Base-by-base conservation (phyloP, 1,284 basidiomycete species). In the Tremellales sp. region DNA sequence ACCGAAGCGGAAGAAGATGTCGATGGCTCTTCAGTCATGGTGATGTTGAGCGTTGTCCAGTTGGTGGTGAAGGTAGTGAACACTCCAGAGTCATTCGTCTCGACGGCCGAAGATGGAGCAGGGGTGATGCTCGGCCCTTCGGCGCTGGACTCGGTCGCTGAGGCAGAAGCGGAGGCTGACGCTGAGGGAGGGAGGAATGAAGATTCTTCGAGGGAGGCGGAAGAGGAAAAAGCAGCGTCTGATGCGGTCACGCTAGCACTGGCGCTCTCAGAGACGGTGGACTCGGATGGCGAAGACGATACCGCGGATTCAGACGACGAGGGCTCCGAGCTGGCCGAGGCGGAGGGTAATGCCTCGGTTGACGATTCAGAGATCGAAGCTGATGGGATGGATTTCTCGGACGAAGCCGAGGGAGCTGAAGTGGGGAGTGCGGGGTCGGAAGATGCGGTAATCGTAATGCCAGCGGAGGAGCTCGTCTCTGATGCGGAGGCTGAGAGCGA, bases 71-170 rank as follows among this genome's bases (percentile, higher is more conserved):
- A 64, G 36, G 58, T 61, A 13, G 67, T 71, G 23, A 48, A 59
- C 13, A 68, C 61, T 24, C 67, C 68, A 46, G 62, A 53, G 13
- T 67, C 68, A 53, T 65, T 64, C 10, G 58, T 57, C n/a, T 55
- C 51, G 12, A 24, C 46, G 7, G 64, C 51, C 3, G 42, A 36
- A 24, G 52, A 36, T 22, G 59, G 45, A 15, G 56, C 43, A 2
- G 48, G 26, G 25, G 54, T 48, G 41, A 48, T 42, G 17, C 42
- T 26, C 17, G 53, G 15, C n/a, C n/a, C 33, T 39, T 46, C 48
- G 15, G 52, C 25, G 23, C 31, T 42, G 4, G 55, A 48, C 3
- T 36, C 27, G 22, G 49, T 50, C 15, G 46, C 26, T 3, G 52
- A 41, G 11, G 46, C 25, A 15, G 45, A 27, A 37, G 40, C 36